Base-by-base conservation (phyloP, 2,329 filamentous ascomycete genomes). In the Whalleya microplaca region DNA sequence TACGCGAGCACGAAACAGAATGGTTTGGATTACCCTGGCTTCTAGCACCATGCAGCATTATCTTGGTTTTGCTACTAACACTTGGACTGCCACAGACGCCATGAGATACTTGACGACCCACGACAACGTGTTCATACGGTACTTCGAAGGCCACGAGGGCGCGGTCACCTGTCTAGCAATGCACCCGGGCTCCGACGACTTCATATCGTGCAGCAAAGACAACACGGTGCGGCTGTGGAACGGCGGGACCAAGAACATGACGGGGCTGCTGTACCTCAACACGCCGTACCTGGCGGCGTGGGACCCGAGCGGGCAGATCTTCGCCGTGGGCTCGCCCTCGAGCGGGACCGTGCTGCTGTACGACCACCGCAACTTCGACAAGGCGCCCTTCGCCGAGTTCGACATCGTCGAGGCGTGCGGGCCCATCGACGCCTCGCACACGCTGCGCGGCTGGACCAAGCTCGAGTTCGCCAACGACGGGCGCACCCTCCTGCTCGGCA, bases 401-500 rank as follows among this genome's bases (percentile, higher is more conserved):
- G 94, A 98, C 69, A 79, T 98, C 16, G 75, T 86, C 21, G 84
- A 88, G 53, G 75, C 80, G 48, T 77, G 78, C 45, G 70, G 76
- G 68, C 57, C 75, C 68, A 67, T 79, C 48, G 78, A 84, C 61
- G 73, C 80, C 5, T 83, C 87, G 46, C 86, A 89, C 49, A 75
- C 82, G 1, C 78, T 84, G 58, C 82, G 82, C 50, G 88, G 88
- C 10, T 99, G 95, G 95, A 95, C 91, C 1, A 92, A 90, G 65
- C 81, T 99, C 42, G 92, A 96, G 67, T 98, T 99, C 71, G 95
- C 91, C 55, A 99, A 99, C 68, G 95, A 99, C 68, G 95, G 95
- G 18, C 96, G 96, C 69, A 85, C 85, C 58, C 76, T 99, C 46
- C 81, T 99, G 4, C 74, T 99, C 18, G 91, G 90, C 14, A 98